Evolutionary conservation across 225 moss, liverwort and hornwort genomes (phyloP), one percentile per base, ranked within the genome.

Genomic region (Marchantia polymorpha): DNA sequence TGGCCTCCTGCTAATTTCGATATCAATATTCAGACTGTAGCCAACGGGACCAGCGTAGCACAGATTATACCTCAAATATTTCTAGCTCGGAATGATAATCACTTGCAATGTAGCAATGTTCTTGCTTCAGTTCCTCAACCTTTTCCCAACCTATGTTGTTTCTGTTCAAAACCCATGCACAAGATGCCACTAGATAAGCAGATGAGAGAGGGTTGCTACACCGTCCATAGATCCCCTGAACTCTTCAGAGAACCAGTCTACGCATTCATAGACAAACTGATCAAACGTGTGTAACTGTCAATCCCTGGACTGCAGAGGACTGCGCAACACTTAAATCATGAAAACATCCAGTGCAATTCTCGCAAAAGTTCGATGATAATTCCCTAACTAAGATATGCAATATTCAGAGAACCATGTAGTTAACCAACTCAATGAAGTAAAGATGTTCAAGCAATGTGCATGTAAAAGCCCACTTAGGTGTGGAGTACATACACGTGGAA

Each of bases 71-170:
- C 96, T 92, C 82, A 86, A 94, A 94, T 69, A 86, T 79, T 65
- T 81, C 82, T 78, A 96, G 80, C 61, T 96, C 96, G 26, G 83
- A 73, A 69, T 86, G 84, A 83, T 94, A 96, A 69, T 93, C 93
- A 79, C 92, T 90, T n/a, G 94, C 91, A 85, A 96, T 86, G 55
- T 91, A 91, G 81, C 87, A 87, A 59, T 87, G 80, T 77, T 84
- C 76, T 80, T 86, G 83, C 79, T 89, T 89, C 65, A 89, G 65
- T 66, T 82, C 88, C 64, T 89, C 88, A 48, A 89, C 77, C 66
- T 89, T 89, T 63, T 89, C 96, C 96, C 94, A 96, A 70, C 86
- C 85, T 73, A 96, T 88, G 74, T 85, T 91, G 53, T 85, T 92
- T 81, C 96, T 96, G 92, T 56, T 77, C 13, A 61, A 75, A 64